phyloP scores from a whole-genome alignment of 2,329 filamentous ascomycete species.

The Xylaria polymorpha region DNA sequence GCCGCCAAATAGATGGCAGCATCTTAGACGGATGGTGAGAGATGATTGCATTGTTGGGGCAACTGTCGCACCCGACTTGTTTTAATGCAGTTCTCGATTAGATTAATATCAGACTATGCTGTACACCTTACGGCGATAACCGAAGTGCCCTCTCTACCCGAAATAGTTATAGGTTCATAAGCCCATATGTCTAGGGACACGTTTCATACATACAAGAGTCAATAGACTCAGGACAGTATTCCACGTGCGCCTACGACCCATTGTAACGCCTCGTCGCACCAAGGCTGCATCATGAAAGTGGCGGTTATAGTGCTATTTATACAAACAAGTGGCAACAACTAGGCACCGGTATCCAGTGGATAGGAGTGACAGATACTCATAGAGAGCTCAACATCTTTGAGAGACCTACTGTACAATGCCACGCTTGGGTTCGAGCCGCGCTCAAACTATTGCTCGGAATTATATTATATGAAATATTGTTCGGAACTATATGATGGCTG shows the following conservation, averaged over 20 bases:
- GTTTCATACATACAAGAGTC: constrained; percentile 1
- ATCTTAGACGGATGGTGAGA: constrained; percentile 15
- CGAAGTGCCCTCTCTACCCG: not conserved
- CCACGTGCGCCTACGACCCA: not conserved
- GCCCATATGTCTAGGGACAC: not conserved
- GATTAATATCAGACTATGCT: not conserved
- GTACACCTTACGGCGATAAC: not conserved
- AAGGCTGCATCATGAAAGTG: not conserved
- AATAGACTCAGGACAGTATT: not conserved
- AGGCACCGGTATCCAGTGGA: not conserved
- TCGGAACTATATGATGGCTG: not conserved
- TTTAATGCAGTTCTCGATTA: constrained; percentile 4
- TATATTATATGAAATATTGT: not conserved
- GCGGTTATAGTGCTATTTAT: not conserved
- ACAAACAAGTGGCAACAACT: not conserved
- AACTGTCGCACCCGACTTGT: constrained; percentile 17
- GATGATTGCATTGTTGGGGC: constrained; percentile 7
- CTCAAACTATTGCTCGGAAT: not conserved
- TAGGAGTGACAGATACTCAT: not conserved
- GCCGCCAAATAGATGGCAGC: constrained; percentile 7
- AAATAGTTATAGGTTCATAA: not conserved
- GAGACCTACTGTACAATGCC: not conserved
- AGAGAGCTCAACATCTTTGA: not conserved
- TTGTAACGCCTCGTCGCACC: not conserved
- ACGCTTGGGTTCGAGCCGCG: constrained; percentile 1